phyloP scores from a whole-genome alignment of 129 eudicot genomes.

The Tagetes erecta region DNA sequence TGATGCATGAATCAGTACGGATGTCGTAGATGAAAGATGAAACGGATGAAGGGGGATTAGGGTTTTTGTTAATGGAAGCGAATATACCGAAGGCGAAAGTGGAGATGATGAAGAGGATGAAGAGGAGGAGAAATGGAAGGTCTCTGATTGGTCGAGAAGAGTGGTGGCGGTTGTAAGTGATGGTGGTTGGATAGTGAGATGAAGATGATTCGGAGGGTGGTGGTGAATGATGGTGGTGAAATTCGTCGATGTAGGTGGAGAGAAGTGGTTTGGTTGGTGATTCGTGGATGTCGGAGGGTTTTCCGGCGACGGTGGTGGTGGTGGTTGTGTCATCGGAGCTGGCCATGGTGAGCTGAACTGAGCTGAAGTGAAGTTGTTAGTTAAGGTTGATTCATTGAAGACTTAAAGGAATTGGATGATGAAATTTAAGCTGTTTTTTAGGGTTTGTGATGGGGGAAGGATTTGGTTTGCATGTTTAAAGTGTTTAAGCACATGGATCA shows the following conservation, averaged over 20 bases:
- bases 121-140: conserved; percentile 68
- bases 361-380: conserved; percentile 5
- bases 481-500: conserved; percentile 34
- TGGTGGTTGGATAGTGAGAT: conserved; percentile 54
- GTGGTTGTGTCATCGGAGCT: conserved; percentile 45
- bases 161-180: conserved; percentile 46
- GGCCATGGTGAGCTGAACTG: conserved; percentile 32
- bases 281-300: conserved; percentile 25
- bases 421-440: background rate
- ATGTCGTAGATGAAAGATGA: conserved; percentile 55
- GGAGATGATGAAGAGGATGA: conserved; percentile 49
- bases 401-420: conserved; percentile 9
- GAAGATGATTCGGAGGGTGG: conserved; percentile 42
- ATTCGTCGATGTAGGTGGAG: conserved; percentile 34
- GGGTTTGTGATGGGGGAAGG: conserved; percentile 31
- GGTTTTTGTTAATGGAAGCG: conserved; percentile 60
- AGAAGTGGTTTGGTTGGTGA: conserved; percentile 51
- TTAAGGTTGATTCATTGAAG: conserved; percentile 21
- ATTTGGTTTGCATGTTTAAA: background rate
- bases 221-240: conserved; percentile 41
- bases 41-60: conserved; percentile 47
- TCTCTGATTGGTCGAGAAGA: conserved; percentile 68
- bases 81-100: conserved; percentile 89
- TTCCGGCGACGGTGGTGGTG: conserved; percentile 39
- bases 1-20: conserved; percentile 54